Evolutionary conservation across 202 grass and related monocot genomes (phyloP), one percentile per base, ranked within the genome.

Genomic region (Setaria viridis): DNA sequence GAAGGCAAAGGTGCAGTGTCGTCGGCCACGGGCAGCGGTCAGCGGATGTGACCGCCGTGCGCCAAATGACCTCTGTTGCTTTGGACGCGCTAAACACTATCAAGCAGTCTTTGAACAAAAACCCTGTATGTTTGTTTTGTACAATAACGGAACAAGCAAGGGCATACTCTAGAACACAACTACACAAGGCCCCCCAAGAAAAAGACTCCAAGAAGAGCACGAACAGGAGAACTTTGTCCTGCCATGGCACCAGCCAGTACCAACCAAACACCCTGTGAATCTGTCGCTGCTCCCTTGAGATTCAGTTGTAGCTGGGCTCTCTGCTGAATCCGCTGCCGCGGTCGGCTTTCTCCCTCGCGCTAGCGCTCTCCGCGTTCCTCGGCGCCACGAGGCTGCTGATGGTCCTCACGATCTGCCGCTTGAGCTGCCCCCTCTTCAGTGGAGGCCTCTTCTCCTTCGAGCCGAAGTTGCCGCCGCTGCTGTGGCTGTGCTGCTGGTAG

Each of bases 371-470:
- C n/a, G 30, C 37, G 37, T 19, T 88, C 76, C 77, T 91, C 8
- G 85, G 82, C 85, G 33, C 20, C 39, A 91, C 41, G 50, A 91
- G 77, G 57, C 58, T 82, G 85, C 82, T 78, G 70, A 90, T 77
- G 71, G 84, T 82, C 65, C 80, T 87, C 17, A 47, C 80, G n/a
- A 90, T 90, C 66, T 76, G 84, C 71, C 42, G 6, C 77, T 87
- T 92, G 0, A 90, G 81, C 87, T 90, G 84, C 35, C 87, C 84
- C 41, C 87, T 87, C 84, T 89, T 89, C 57, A 85, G 76, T 25
- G 90, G 87, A 13, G 84, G 87, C 81, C 77, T 92, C 84, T 85
- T 92, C 64, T 89, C 84, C 84, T 89, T 92, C 0, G 43, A 2
- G 20, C 80, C 7, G 6, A 57, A 19, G 80, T 5, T 74, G 72